phyloP scores from a whole-genome alignment of 176 grass and related monocot species.

The Eleusine coracana region DNA sequence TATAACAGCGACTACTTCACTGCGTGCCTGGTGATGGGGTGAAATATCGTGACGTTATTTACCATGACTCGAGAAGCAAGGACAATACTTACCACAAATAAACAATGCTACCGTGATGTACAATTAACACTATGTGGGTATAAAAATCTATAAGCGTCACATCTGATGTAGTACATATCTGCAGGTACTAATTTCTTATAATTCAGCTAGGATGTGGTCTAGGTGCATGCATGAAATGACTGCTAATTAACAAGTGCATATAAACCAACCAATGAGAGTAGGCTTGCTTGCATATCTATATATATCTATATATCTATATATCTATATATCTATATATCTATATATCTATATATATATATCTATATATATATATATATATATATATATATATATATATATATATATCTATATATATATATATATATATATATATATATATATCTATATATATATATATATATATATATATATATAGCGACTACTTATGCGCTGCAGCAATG shows the following conservation, averaged over 20 bases:
- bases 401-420: no score
- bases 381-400: no score
- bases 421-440: no score
- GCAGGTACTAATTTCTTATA: background rate
- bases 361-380: no score
- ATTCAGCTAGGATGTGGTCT: background rate
- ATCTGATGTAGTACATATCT: background rate
- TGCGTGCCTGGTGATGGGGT: background rate
- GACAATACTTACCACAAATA: background rate
- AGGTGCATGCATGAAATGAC: slow-evolving; percentile 42
- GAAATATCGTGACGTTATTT: slow-evolving; percentile 9
- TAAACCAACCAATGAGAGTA: background rate
- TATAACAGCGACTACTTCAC: background rate
- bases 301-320: background rate
- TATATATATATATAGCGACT: background rate
- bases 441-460: no score
- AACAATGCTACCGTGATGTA: slow-evolving; percentile 1
- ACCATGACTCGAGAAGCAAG: background rate
- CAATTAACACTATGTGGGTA: slow-evolving; percentile 1
- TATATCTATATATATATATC: no score
- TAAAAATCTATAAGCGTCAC: background rate
- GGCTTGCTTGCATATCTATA: background rate
- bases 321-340: no score
- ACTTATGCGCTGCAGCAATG: background rate
- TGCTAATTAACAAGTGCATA: background rate